phyloP scores from a whole-genome alignment of 2,329 filamentous ascomycete genomes.

The Pseudogymnoascus sp. region DNA sequence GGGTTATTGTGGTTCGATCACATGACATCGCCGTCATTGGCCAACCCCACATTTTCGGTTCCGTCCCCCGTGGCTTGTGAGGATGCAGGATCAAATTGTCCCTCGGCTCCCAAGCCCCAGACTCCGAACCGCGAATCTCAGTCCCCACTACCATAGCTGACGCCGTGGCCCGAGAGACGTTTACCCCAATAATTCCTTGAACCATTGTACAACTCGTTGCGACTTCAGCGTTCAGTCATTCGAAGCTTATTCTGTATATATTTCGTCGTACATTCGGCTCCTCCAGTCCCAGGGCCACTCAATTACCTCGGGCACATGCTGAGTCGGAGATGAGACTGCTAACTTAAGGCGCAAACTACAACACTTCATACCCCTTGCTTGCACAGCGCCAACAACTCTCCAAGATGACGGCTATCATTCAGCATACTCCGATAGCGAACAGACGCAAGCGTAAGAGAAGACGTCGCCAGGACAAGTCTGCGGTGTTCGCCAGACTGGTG shows the following conservation, averaged over 20 bases:
- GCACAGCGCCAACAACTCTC: conserved; percentile 7
- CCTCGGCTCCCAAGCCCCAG: conserved; percentile 6
- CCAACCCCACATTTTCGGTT: conserved; percentile 5
- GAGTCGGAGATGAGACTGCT: background rate
- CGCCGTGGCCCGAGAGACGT: background rate
- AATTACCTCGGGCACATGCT: conserved; percentile 6
- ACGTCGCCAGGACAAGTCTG: conserved; percentile 60
- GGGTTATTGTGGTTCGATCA: background rate
- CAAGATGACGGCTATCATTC: background rate
- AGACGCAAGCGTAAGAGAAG: conserved; percentile 41
- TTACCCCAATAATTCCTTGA: conserved; percentile 4
- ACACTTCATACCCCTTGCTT: background rate
- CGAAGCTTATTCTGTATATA: conserved; percentile 1
- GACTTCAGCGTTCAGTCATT: background rate
- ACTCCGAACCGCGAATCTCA: conserved; percentile 6
- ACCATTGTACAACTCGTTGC: background rate
- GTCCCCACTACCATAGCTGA: conserved; percentile 7
- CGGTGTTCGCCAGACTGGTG: conserved; percentile 71
- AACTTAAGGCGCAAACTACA: conserved; percentile 1
- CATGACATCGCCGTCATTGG: background rate
- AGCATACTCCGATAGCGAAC: conserved; percentile 1
- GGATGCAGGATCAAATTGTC: conserved; percentile 2
- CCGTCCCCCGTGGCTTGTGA: background rate
- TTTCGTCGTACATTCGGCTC: background rate
- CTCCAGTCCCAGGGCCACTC: background rate